Evolutionary conservation across 352 stramenopile species (phyloP), one percentile per base, ranked within the genome.

Genomic region (Pythium rishiriense): DNA sequence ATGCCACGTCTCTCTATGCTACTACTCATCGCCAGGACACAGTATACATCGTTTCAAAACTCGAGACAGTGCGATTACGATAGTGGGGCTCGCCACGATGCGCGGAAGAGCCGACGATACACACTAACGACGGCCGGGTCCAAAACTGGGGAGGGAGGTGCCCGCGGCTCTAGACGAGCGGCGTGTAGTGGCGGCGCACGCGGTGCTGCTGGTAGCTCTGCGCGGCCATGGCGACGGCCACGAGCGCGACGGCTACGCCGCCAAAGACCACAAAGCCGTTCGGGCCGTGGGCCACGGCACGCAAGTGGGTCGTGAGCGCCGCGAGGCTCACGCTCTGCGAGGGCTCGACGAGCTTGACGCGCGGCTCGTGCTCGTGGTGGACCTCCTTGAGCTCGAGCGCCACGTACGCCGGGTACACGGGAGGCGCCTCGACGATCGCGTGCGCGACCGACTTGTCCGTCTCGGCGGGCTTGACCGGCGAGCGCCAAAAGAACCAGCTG

Each of bases 401-500:
- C 1, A 70, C 43, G 56, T 70, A 62, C 48, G n/a, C 41, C 12
- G 63, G 62, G 62, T 69, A 69, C 37, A 63, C 54, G 5, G 46
- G 15, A 21, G 63, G 63, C 56, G 57, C 52, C 2, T 56, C 12
- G 12, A 58, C 46, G 4, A 61, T 57, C 52, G 74, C 71, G 66
- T 74, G 74, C 17, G 74, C 63, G 26, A 74, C n/a, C 31, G 75
- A 62, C 66, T 72, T 75, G 66, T 85, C 81, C 31, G 70, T 64
- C 24, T 54, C 55, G 6, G 75, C 68, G 7, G 67, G 69, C 56
- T 81, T 75, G 26, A 85, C 76, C 25, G 76, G 77, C 37, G 75
- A 74, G 26, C 76, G 72, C 76, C 76, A 87, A 62, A 83, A 85
- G 42, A 60, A 83, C 76, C 74, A 88, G 51, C 73, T 71, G 42